Base-by-base conservation (phyloP, 441 rosid genomes). In the Mallotus repandus region DNA sequence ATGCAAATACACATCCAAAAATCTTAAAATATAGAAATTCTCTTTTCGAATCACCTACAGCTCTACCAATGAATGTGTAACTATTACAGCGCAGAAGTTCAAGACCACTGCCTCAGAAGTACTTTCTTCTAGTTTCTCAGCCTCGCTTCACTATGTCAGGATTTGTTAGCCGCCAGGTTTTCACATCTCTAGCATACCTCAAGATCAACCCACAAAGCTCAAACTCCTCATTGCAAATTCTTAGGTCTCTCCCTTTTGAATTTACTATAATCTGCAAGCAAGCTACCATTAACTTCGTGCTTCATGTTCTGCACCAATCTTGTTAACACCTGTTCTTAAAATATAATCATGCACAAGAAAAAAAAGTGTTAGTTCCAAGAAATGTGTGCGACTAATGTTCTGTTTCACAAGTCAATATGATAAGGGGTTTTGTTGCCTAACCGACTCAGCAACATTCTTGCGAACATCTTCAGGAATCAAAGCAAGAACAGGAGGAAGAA, bases 271-370 rank as follows among this genome's bases (percentile, higher is more conserved):
- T 95, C 98, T 9, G 91, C 86, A 18, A 95, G 91, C 86, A 96
- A 86, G 85, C 93, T 89, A 5, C 85, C 80, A 43, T 90, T 91
- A 52, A 91, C 99, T 81, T 88, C 90, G 46, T 78, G 81, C 87
- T 93, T 91, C 97, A 95, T 89, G 86, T 87, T 90, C 74, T 87
- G 86, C 71, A 88, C 86, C 86, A 93, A 72, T 77, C 82, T 79
- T 25, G 80, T 87, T 70, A 95, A 76, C 69, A 88, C 86, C 99
- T 95, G 85, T 63, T 60, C 45, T 53, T 4, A 9, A 9, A 63
- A 18, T 45, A 63, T 5, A 67, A 43, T n/a, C 25, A 50, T 45
- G 3, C 32, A 59, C 16, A n/a, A 71, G n/a, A 38, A 22, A 18
- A 2, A 10, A 56, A 55, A 41, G 41, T 38, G 41, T 38, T 38